Conservation (phyloP, 2,329 filamentous ascomycete genomes). For the Alternaria sp. region DNA sequence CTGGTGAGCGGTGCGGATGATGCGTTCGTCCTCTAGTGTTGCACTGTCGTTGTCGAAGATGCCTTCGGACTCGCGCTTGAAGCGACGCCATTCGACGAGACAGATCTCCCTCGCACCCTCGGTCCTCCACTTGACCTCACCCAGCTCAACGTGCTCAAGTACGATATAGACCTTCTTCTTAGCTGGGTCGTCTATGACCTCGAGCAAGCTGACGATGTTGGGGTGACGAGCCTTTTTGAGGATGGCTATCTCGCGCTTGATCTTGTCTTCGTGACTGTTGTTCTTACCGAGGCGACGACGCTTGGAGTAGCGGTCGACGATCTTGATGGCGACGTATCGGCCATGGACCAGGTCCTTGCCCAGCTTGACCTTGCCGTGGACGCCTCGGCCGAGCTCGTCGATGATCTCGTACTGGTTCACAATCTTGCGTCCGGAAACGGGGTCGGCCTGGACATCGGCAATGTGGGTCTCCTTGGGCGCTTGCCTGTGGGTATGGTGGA, state of each 20-base stretch:
- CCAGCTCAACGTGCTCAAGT: slow-evolving; percentile 90
- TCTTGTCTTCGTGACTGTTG: slow-evolving; percentile 78
- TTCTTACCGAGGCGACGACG: slow-evolving; percentile 84
- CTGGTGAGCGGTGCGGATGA: slow-evolving; percentile 47
- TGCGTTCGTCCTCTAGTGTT: slow-evolving; percentile 55
- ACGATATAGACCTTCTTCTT: slow-evolving; percentile 99
- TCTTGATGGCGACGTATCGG: slow-evolving; percentile 94
- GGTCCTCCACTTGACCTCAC: slow-evolving; percentile 93
- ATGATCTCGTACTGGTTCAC: slow-evolving; percentile 99
- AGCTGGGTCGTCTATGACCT: slow-evolving; percentile 97
- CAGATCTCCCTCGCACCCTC: slow-evolving; percentile 86
- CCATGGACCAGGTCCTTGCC: slow-evolving; percentile 79
- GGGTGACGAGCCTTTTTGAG: slow-evolving; percentile 97
- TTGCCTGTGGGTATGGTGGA: slow-evolving; percentile 60
- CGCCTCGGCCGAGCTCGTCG: slow-evolving; percentile 92
- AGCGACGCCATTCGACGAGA: slow-evolving; percentile 79
- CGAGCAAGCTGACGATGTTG: slow-evolving; percentile 94
- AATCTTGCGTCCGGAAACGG: slow-evolving; percentile 87
- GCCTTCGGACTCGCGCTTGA: slow-evolving; percentile 73
- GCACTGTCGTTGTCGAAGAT: slow-evolving; percentile 55
- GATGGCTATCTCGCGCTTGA: slow-evolving; percentile 96
- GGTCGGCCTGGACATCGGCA: slow-evolving; percentile 88
- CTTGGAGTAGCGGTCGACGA: slow-evolving; percentile 95
- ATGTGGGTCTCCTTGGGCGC: slow-evolving; percentile 77
- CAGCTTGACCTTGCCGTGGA: slow-evolving; percentile 97